Conservation (phyloP, 805 yeast genomes). For the Candida orba region DNA sequence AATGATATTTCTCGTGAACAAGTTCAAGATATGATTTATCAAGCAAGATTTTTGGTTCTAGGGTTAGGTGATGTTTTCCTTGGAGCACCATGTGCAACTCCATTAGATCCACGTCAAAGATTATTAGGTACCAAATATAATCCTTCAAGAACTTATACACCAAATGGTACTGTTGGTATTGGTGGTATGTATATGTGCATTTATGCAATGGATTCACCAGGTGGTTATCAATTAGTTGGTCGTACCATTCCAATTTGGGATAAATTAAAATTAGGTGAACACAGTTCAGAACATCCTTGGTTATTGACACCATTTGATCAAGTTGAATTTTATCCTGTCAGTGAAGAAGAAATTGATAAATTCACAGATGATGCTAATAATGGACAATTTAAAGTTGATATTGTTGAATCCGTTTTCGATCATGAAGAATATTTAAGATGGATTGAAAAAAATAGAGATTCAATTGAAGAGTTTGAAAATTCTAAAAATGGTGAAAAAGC, state of each 20-base stretch:
- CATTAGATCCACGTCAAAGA: conserved; percentile 93
- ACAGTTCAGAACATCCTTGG: conserved; percentile 72
- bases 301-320: conserved; percentile 87
- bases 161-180: conserved; percentile 94
- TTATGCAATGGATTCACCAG: conserved; percentile 92
- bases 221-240: conserved; percentile 96
- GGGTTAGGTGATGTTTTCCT: conserved; percentile 96
- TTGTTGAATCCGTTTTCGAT: conserved; percentile 74
- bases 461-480: conserved; percentile 62
- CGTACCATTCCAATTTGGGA: conserved; percentile 98
- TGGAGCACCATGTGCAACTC: conserved; percentile 98
- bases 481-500: conserved; percentile 74
- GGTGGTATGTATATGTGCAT: conserved; percentile 99
- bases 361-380: conserved; percentile 67
- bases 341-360: conserved; percentile 72
- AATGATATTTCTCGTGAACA: conserved; percentile 72
- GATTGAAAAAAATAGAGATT: conserved; percentile 64
- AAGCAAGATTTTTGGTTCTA: conserved; percentile 84
- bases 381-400: conserved; percentile 72
- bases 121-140: conserved; percentile 89
- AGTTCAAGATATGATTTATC: conserved; percentile 77
- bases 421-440: conserved; percentile 72
- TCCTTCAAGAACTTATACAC: conserved; percentile 93
- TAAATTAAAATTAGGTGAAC: conserved; percentile 70
- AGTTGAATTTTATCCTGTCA: conserved; percentile 87